Conservation (phyloP, 345 rosid genomes). For the Citrus trifoliata region DNA sequence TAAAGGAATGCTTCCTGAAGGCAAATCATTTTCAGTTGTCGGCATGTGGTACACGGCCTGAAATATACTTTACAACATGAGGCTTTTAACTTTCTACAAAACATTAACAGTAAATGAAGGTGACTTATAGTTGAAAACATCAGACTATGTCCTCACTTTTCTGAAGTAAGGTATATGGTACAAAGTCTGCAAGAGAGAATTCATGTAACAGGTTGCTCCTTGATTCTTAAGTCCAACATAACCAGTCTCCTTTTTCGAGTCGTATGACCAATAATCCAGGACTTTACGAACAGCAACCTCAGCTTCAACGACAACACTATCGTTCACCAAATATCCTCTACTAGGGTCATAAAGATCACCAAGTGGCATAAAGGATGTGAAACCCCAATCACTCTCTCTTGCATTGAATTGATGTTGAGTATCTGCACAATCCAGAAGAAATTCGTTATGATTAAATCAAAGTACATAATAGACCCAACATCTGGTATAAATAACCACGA, state of each 20-base stretch:
- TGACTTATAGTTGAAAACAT: constrained; percentile 11
- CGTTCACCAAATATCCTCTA: constrained; percentile 80
- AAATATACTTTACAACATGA: constrained; percentile 20
- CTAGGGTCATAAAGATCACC: constrained; percentile 80
- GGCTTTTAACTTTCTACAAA: constrained; percentile 10
- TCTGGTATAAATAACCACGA: background rate
- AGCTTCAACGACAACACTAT: constrained; percentile 80
- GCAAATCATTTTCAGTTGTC: constrained; percentile 95
- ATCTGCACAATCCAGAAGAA: constrained; percentile 46
- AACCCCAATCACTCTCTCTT: constrained; percentile 99
- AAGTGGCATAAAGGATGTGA: constrained; percentile 95
- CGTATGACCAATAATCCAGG: constrained; percentile 91
- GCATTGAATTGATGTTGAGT: constrained; percentile 95
- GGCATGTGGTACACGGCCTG: constrained; percentile 99
- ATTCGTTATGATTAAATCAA: background rate
- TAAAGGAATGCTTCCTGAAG: constrained; percentile 92
- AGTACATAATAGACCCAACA: background rate
- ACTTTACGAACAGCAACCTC: constrained; percentile 86
- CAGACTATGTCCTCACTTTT: constrained; percentile 50
- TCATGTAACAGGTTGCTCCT: constrained; percentile 99
- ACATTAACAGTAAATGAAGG: background rate
- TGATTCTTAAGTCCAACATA: constrained; percentile 98
- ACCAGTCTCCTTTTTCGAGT: constrained; percentile 98
- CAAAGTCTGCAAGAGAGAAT: constrained; percentile 86
- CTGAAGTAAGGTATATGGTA: constrained; percentile 92